These are phyloP conservation scores for Magnaporthales sp. DNA, from an alignment of 2,329 filamentous ascomycete genomes.

Conservation along the genomic window DNA sequence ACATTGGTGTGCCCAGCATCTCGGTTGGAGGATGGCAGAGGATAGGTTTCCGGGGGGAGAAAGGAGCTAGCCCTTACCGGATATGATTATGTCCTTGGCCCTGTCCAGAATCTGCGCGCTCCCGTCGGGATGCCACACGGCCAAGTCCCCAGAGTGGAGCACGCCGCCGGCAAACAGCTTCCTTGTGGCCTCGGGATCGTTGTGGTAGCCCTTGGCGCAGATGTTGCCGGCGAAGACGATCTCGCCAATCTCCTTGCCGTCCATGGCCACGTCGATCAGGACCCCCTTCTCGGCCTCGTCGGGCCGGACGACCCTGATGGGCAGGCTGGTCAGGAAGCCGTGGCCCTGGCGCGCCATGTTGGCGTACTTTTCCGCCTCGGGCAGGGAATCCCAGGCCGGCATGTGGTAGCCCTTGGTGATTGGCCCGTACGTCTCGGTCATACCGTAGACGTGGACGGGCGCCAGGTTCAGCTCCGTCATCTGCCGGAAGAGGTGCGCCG, in stretches of 20 bases:
- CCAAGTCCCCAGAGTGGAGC: constrained; percentile 82
- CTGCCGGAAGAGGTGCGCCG: constrained; percentile 81
- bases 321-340: constrained; percentile 76
- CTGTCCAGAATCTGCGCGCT: constrained; percentile 87
- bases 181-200: constrained; percentile 74
- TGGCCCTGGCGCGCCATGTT: constrained; percentile 93
- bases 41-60: too few species aligned
- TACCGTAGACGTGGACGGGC: constrained; percentile 88
- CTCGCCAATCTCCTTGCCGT: constrained; percentile 42
- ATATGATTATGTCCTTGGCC: constrained; percentile 97
- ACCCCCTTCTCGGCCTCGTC: constrained; percentile 60
- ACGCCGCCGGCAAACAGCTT: constrained; percentile 85
- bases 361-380: constrained; percentile 68
- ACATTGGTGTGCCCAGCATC: too few species aligned
- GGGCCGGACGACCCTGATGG: constrained; percentile 67
- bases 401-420: constrained; percentile 91
- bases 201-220: constrained; percentile 85
- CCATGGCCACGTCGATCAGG: constrained; percentile 44
- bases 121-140: constrained; percentile 87
- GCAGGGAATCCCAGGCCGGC: constrained; percentile 72
- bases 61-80: constrained; percentile 56
- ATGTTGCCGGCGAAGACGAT: constrained; percentile 82
- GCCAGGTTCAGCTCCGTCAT: constrained; percentile 77
- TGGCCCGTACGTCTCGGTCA: constrained; percentile 85
- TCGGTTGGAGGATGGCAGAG: too few species aligned